Conservation (phyloP, 2,329 filamentous ascomycete genomes). For the Sarocladium brachiariae region DNA sequence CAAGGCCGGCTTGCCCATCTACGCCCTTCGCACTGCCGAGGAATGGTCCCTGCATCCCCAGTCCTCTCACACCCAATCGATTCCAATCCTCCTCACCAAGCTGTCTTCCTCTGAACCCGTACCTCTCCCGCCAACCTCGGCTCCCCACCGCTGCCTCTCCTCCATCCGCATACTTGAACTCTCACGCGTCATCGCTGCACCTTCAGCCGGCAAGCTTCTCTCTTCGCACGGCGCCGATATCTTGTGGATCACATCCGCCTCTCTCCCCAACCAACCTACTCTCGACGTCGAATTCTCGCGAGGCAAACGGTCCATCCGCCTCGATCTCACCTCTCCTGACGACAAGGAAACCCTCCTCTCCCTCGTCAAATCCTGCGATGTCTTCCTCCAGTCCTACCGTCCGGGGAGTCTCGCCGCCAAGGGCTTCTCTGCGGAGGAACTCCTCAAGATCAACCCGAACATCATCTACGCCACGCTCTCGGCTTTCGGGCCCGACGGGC, state of each 20-base stretch:
- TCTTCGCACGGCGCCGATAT: constrained; percentile 3
- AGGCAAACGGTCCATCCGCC: constrained; percentile 1
- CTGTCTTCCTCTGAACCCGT: too few species aligned
- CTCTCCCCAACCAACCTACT: background rate
- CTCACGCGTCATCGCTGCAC: constrained; percentile 7
- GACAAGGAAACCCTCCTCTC: background rate
- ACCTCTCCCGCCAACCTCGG: background rate
- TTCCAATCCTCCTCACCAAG: too few species aligned
- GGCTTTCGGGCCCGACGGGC: constrained; percentile 42
- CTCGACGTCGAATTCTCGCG: constrained; percentile 5
- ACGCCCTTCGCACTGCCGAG: background rate
- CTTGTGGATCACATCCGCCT: constrained; percentile 2
- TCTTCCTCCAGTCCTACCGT: background rate
- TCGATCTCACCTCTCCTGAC: background rate
- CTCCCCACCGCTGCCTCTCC: constrained; percentile 1
- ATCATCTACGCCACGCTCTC: constrained; percentile 46
- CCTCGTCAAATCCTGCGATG: background rate
- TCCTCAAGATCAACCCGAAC: constrained; percentile 32
- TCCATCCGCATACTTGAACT: constrained; percentile 1
- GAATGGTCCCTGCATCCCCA: constrained; percentile 4
- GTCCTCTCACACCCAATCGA: background rate
- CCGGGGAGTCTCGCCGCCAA: constrained; percentile 27
- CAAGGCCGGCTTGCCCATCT: constrained; percentile 6
- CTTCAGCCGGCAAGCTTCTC: constrained; percentile 3
- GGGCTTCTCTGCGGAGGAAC: constrained; percentile 28